These are phyloP conservation scores for Cyphellophora attinorum DNA, from an alignment of 2,329 filamentous ascomycete genomes.

Conservation along the genomic window DNA sequence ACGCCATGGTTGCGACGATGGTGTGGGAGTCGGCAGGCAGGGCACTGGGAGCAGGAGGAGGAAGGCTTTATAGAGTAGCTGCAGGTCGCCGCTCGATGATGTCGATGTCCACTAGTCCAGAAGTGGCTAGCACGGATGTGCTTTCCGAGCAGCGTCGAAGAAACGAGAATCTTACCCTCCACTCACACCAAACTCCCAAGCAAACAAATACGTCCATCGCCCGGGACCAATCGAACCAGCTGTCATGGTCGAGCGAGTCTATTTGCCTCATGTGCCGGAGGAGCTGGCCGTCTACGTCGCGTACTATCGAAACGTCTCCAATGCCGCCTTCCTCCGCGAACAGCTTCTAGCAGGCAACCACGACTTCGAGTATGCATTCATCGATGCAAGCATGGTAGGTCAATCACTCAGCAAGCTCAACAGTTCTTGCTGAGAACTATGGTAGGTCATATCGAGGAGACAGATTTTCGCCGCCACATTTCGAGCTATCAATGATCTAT, in stretches of 20 bases:
- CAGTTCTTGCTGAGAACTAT: conserved; percentile 7
- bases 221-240: not conserved
- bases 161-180: too few species aligned
- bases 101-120: not conserved
- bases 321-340: conserved; percentile 66
- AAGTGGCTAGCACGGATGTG: not conserved
- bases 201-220: not conserved
- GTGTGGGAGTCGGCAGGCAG: not conserved
- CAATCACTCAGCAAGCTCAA: conserved; percentile 3
- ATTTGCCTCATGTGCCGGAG: conserved; percentile 65
- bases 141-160: not conserved
- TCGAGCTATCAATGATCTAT: conserved; percentile 60
- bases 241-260: conserved; percentile 51
- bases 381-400: conserved; percentile 71
- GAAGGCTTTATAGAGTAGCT: conserved; percentile 1
- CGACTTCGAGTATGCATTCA: conserved; percentile 85
- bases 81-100: conserved; percentile 1
- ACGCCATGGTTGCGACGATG: conserved; percentile 43
- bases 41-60: not conserved
- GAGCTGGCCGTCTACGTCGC: conserved; percentile 61
- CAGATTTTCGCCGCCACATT: conserved; percentile 70
- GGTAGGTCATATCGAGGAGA: conserved; percentile 57
- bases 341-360: conserved; percentile 78
- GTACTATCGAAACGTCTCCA: conserved; percentile 67
- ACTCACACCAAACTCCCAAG: too few species aligned